Conservation (phyloP, 2,329 filamentous ascomycete genomes). For the Botryosphaeria dothidea region DNA sequence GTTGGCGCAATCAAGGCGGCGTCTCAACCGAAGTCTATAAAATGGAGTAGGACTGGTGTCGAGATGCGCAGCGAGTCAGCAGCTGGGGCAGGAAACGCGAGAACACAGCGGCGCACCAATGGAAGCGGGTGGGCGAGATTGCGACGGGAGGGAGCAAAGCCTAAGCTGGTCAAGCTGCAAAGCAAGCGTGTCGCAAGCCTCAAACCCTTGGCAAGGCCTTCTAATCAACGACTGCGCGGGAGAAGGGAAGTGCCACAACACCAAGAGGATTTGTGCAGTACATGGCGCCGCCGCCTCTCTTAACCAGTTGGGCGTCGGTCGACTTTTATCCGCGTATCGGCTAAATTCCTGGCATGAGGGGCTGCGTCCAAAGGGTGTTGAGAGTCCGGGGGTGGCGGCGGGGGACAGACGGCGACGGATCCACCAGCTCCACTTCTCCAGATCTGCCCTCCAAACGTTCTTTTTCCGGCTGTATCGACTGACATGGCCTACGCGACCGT, state of each 20-base stretch:
- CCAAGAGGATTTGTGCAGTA: not conserved
- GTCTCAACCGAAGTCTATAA: not conserved
- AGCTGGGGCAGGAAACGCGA: not conserved
- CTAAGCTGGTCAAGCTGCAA: not conserved
- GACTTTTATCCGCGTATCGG: constrained; percentile 12
- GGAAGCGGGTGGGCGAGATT: not conserved
- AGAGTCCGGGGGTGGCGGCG: constrained; percentile 11
- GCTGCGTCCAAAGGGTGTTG: not conserved
- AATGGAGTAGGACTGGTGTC: not conserved
- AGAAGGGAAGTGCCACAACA: not conserved
- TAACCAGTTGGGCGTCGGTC: constrained; percentile 5
- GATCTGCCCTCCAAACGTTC: not conserved
- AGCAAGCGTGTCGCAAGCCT: not conserved
- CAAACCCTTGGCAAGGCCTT: not conserved
- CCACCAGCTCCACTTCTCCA: constrained; percentile 13
- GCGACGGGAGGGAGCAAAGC: not conserved
- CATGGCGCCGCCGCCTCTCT: not conserved
- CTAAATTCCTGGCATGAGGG: constrained; percentile 8
- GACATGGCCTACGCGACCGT: not conserved
- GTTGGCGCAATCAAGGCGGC: not conserved
- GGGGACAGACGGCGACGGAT: not conserved
- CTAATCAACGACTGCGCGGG: not conserved
- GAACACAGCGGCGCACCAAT: not conserved
- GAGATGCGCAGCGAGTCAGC: not conserved
- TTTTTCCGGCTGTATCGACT: constrained; percentile 1